Conservation (phyloP, 371 early-diverging fungal species). For the Mortierella sp. region DNA sequence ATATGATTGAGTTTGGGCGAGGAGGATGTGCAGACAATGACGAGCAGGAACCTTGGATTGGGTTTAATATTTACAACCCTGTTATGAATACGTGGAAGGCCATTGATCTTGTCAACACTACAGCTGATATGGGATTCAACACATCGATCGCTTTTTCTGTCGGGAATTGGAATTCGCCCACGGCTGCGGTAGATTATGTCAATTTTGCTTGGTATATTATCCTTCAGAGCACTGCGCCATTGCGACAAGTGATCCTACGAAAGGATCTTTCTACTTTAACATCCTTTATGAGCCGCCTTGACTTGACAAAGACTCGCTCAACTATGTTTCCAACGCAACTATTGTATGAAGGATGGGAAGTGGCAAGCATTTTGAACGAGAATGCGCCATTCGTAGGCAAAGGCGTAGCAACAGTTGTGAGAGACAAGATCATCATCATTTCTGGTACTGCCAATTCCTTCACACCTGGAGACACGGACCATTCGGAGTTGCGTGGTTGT, state of each 20-base stretch:
- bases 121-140: constrained; percentile 25
- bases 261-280: constrained; percentile 35
- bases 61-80: constrained; percentile 46
- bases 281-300: constrained; percentile 28
- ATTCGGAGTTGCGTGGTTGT: constrained; percentile 30
- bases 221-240: constrained; percentile 42
- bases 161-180: constrained; percentile 42
- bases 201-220: constrained; percentile 46
- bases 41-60: constrained; percentile 35
- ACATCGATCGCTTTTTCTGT: not conserved
- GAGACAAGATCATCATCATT: constrained; percentile 34
- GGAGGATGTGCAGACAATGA: constrained; percentile 39
- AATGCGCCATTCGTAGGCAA: constrained; percentile 45
- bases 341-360: constrained; percentile 35
- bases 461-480: constrained; percentile 36
- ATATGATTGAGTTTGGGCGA: constrained; percentile 50
- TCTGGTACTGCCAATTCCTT: constrained; percentile 53
- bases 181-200: constrained; percentile 32
- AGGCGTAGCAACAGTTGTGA: constrained; percentile 39
- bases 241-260: constrained; percentile 44
- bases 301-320: constrained; percentile 30
- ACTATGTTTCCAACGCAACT: constrained; percentile 34
- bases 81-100: constrained; percentile 46
- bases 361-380: constrained; percentile 31
- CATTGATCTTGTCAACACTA: constrained; percentile 32